phyloP scores from a whole-genome alignment of 176 grass and related monocot genomes.

The Hsuehochloa calcarea region DNA sequence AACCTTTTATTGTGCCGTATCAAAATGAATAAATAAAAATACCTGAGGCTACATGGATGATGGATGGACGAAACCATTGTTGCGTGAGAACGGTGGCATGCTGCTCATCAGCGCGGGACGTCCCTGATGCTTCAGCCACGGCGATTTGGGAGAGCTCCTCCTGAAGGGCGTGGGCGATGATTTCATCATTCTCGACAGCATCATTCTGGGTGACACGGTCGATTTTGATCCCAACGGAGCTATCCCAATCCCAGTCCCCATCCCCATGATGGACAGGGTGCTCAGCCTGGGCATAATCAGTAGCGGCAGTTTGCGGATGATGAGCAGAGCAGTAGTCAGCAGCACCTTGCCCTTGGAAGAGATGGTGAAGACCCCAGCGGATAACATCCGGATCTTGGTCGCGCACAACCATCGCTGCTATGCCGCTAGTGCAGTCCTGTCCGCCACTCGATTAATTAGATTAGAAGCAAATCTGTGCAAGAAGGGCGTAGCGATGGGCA shows the following conservation, averaged over 20 bases:
- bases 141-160: conserved; percentile 64
- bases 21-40: not conserved
- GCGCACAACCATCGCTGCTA: conserved; percentile 39
- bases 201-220: not conserved
- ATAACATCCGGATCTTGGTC: conserved; percentile 55
- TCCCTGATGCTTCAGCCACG: conserved; percentile 45
- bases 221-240: not conserved
- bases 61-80: conserved; percentile 42
- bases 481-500: not conserved
- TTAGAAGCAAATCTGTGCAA: too few species aligned
- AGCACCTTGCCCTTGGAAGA: conserved; percentile 28
- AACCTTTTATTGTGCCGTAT: not conserved
- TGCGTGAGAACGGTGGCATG: conserved; percentile 62
- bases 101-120: not conserved
- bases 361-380: conserved; percentile 79
- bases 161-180: conserved; percentile 73
- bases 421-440: too few species aligned
- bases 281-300: conserved; percentile 13
- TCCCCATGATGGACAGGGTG: conserved; percentile 28
- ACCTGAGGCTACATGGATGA: conserved; percentile 30
- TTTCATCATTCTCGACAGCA: conserved; percentile 58
- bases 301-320: not conserved
- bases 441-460: too few species aligned
- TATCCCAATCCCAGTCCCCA: not conserved
- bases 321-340: not conserved